Evolutionary conservation across 139 green algal species (phyloP), one percentile per base, ranked within the genome.

Genomic region (Limnomonas spitsbergensis): DNA sequence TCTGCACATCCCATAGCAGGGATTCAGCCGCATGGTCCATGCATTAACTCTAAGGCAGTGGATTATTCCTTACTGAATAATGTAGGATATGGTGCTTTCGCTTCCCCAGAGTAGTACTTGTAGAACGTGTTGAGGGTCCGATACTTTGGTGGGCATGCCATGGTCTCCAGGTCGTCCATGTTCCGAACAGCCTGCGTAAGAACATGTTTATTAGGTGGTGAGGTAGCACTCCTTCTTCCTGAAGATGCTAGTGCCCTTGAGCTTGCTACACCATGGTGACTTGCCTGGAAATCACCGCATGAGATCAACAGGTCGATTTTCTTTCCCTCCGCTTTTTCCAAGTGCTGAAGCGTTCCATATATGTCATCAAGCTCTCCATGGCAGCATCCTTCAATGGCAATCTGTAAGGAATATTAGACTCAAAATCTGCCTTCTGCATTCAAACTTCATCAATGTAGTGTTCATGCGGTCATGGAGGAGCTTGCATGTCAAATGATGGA

Each of bases 201-300:
- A 38, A 40, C 67, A 75, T 24, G 24, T 66, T 7, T 37, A 77
- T 34, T 3, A 66, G 32, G 36, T 66, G 29, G 7, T 52, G 69
- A 24, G 14, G 69, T 29, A 29, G 31, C 9, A n/a, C n/a, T n/a
- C n/a, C n/a, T n/a, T n/a, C n/a, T n/a, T n/a, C n/a, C n/a, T n/a
- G n/a, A n/a, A n/a, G n/a, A n/a, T n/a, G n/a, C n/a, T n/a, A n/a
- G n/a, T n/a, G n/a, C n/a, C n/a, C n/a, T n/a, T n/a, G n/a, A n/a
- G n/a, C n/a, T n/a, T n/a, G n/a, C n/a, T n/a, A n/a, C n/a, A n/a
- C 20, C 38, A 71, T 35, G 27, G 6, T 24, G 47, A 0, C 32
- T 14, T 61, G 91, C 91, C 90, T 96, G 93, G 74, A 99, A 99
- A 84, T 99, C 96, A 2, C 96, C 96, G 76, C 96, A 99, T 86